These are phyloP conservation scores for Debaryomycetaceae sp. DNA, from an alignment of 1,139 yeast genomes.

Conservation along the genomic window DNA sequence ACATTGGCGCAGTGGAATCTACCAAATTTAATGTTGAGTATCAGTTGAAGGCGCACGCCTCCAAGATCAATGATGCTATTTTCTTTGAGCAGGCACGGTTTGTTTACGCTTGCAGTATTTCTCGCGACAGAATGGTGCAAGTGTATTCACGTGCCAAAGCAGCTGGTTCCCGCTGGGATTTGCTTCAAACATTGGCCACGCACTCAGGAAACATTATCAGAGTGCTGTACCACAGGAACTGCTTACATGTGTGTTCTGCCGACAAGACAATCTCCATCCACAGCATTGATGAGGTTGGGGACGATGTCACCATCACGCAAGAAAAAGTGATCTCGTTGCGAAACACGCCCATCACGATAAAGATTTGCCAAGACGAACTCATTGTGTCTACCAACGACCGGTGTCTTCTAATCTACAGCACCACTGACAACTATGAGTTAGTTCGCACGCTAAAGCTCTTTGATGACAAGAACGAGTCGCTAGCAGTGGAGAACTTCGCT, in stretches of 20 bases:
- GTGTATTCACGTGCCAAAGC: conserved; percentile 27
- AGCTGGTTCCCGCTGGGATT: conserved; percentile 33
- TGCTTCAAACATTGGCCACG: conserved; percentile 51
- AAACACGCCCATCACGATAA: conserved; percentile 42
- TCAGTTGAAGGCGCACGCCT: conserved; percentile 44
- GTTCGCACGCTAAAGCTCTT: conserved; percentile 37
- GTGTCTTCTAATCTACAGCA: conserved; percentile 35
- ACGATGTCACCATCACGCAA: conserved; percentile 20
- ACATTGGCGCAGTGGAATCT: conserved; percentile 13
- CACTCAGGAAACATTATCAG: conserved; percentile 54
- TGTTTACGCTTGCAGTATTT: conserved; percentile 39
- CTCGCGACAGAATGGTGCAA: conserved; percentile 63
- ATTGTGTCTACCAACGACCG: conserved; percentile 54
- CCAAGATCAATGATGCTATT: conserved; percentile 41
- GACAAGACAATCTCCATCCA: conserved; percentile 59
- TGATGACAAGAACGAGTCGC: conserved; percentile 32
- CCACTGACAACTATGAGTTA: conserved; percentile 29
- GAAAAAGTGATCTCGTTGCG: conserved; percentile 49
- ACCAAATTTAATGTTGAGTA: conserved; percentile 12
- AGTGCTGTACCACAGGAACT: conserved; percentile 24
- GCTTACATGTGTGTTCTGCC: conserved; percentile 50
- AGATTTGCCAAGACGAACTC: conserved; percentile 27
- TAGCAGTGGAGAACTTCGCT: conserved; percentile 40
- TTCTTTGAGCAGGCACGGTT: conserved; percentile 21
- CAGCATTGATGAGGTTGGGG: conserved; percentile 19